A percentile compares a stretch with the other conserved stretches of the same genome.
phyloP scores from a whole-genome alignment of 352 stramenopile species.

The Poterioochromonas sp. region DNA sequence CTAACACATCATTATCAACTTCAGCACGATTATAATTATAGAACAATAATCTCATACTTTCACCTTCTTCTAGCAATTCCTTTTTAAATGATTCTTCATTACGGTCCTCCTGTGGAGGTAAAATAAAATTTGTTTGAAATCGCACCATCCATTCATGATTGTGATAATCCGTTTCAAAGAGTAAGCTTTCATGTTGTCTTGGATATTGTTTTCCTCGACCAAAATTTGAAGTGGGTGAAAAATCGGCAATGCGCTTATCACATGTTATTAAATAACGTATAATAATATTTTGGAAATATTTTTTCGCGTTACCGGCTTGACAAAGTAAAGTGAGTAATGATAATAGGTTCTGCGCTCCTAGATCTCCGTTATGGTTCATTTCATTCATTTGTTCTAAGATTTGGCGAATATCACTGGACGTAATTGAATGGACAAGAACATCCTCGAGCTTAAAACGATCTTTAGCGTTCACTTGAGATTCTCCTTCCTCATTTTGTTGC shows the following conservation, averaged over 20 bases:
- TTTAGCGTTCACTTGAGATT: not conserved
- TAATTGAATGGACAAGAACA: not conserved
- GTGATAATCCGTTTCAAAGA: not conserved
- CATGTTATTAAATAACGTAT: not conserved
- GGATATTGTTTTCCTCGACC: too few relatives aligned
- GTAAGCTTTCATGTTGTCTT: too few relatives aligned
- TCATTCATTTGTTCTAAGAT: slow-evolving; percentile 11
- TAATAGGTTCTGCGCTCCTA: not conserved
- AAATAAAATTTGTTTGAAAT: not conserved
- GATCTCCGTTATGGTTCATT: not conserved
- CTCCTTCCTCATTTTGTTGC: not conserved
- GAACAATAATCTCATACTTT: not conserved
- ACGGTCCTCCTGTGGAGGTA: too few relatives aligned
- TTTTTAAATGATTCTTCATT: not conserved
- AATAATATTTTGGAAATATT: slow-evolving; percentile 16
- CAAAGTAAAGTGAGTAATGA: not conserved
- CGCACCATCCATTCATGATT: not conserved
- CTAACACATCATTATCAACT: not conserved
- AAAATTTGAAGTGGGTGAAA: not conserved
- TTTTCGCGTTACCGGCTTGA: not conserved
- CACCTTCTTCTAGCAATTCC: not conserved
- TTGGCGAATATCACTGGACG: not conserved
- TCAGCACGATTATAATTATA: not conserved
- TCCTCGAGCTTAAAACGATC: not conserved
- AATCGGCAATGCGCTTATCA: too few relatives aligned